Conservation (phyloP, 2,329 filamentous ascomycete genomes). For the Fusarium zealandicum region DNA sequence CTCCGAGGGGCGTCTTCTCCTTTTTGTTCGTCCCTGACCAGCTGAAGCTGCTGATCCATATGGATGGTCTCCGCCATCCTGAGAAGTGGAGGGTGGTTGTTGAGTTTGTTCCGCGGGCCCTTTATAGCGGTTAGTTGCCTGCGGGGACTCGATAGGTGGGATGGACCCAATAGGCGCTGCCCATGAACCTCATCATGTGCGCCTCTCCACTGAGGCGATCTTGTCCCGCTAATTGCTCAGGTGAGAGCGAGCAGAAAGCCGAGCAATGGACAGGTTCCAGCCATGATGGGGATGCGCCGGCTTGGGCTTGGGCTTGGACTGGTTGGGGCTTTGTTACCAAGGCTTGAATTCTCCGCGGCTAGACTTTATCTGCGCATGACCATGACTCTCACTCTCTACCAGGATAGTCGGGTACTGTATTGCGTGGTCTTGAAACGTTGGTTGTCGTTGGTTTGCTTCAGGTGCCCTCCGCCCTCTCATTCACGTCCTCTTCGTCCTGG, state of each 20-base stretch:
- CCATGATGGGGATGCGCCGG: conserved; percentile 23
- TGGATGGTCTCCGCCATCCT: conserved; percentile 1
- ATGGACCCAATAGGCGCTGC: conserved; percentile 4
- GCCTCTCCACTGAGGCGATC: conserved; percentile 14
- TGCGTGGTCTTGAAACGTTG: conserved; percentile 7
- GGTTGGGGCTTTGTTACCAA: conserved; percentile 8
- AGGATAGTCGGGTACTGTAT: too few relatives aligned
- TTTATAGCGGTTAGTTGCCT: neutral
- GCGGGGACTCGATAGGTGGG: neutral
- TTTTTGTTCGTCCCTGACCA: neutral
- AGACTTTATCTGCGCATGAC: conserved; percentile 32
- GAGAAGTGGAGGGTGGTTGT: conserved; percentile 4
- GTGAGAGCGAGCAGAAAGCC: neutral
- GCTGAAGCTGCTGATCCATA: conserved; percentile 12
- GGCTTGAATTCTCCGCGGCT: conserved; percentile 18
- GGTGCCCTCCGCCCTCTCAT: neutral
- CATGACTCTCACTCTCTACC: conserved; percentile 16
- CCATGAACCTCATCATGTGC: conserved; percentile 8
- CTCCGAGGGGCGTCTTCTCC: neutral
- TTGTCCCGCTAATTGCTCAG: conserved; percentile 8
- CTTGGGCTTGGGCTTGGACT: conserved; percentile 26
- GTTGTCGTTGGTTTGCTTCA: conserved; percentile 6
- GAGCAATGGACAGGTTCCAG: neutral
- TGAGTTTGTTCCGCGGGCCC: conserved; percentile 8
- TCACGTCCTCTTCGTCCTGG: neutral